A percentile compares a stretch with the other conserved stretches of the same genome.
phyloP scores from a whole-genome alignment of 2,329 filamentous ascomycete species.

The Neopestalotiopsis clavispora region DNA sequence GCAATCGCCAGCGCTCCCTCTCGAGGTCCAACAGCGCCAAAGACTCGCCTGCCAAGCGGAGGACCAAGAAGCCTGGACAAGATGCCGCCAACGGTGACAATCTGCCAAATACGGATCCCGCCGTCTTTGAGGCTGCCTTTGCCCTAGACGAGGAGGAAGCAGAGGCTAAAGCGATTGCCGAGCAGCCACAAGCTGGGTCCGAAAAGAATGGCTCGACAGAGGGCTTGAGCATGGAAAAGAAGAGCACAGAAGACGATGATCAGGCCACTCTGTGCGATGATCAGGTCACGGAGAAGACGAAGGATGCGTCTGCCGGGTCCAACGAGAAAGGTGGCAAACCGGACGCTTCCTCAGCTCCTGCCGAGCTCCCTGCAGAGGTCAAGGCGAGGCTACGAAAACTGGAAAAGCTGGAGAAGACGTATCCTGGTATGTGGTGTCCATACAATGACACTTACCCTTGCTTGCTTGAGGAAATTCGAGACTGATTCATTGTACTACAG shows the following conservation, averaged over 20 bases:
- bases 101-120: conserved; percentile 73
- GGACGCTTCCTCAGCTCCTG: conserved; percentile 23
- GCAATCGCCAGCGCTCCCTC: conserved; percentile 49
- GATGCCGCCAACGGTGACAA: conserved; percentile 43
- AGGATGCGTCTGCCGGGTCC: conserved; percentile 23
- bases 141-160: conserved; percentile 88
- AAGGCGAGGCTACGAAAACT: conserved; percentile 78
- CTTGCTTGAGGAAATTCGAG: conserved; percentile 6
- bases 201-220: conserved; percentile 38
- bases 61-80: conserved; percentile 45
- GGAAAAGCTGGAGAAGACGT: conserved; percentile 88
- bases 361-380: conserved; percentile 75
- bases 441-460: neutral
- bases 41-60: conserved; percentile 41
- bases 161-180: conserved; percentile 68
- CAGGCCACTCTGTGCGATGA: conserved; percentile 20
- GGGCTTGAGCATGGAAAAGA: conserved; percentile 25
- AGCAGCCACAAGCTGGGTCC: conserved; percentile 43
- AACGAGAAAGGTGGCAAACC: conserved; percentile 18
- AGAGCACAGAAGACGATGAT: conserved; percentile 24
- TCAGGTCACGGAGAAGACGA: conserved; percentile 19
- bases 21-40: conserved; percentile 42
- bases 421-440: conserved; percentile 65
- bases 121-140: conserved; percentile 86
- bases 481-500: conserved; percentile 45